phyloP scores from a whole-genome alignment of 495 filamentous ascomycete species.

The Lasiosphaeriaceae sp. region DNA sequence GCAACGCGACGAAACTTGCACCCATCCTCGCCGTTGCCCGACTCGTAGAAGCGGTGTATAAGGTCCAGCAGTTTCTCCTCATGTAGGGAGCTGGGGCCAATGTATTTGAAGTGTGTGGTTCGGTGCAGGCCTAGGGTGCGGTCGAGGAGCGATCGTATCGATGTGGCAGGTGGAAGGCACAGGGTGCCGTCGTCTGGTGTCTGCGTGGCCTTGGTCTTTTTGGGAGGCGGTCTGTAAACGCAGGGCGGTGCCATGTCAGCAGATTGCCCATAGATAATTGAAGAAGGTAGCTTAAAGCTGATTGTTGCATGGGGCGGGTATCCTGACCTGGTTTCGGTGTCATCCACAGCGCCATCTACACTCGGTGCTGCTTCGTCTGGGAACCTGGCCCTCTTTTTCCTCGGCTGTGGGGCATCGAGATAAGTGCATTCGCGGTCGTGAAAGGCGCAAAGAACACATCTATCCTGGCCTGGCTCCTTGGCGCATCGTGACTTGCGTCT shows the following conservation, averaged over 20 bases:
- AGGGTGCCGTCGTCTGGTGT: conserved; percentile 9
- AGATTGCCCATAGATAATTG: too few species aligned
- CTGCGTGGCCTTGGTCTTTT: conserved; percentile 16
- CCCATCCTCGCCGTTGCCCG: conserved; percentile 32
- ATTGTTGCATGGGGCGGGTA: not conserved
- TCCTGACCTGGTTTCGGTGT: conserved; percentile 3
- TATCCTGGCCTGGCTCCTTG: conserved; percentile 52
- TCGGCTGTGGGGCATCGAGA: conserved; percentile 53
- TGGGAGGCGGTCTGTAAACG: conserved; percentile 8
- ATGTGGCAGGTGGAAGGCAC: not conserved
- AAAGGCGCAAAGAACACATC: conserved; percentile 48
- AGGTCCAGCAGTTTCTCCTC: conserved; percentile 48
- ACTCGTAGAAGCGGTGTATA: conserved; percentile 40
- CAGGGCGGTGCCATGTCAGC: too few species aligned
- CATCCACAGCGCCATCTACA: conserved; percentile 2
- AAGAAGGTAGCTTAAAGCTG: not conserved
- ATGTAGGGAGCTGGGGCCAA: conserved; percentile 48
- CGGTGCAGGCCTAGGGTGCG: conserved; percentile 41
- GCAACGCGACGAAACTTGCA: conserved; percentile 57
- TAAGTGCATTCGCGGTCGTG: conserved; percentile 48
- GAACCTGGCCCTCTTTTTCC: conserved; percentile 33
- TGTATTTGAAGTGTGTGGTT: conserved; percentile 36
- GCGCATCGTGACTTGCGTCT: conserved; percentile 76
- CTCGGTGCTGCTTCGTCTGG: conserved; percentile 7
- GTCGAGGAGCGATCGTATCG: conserved; percentile 35